Conservation (phyloP, 352 stramenopile species). For the Globisporangium recalcitrans region DNA sequence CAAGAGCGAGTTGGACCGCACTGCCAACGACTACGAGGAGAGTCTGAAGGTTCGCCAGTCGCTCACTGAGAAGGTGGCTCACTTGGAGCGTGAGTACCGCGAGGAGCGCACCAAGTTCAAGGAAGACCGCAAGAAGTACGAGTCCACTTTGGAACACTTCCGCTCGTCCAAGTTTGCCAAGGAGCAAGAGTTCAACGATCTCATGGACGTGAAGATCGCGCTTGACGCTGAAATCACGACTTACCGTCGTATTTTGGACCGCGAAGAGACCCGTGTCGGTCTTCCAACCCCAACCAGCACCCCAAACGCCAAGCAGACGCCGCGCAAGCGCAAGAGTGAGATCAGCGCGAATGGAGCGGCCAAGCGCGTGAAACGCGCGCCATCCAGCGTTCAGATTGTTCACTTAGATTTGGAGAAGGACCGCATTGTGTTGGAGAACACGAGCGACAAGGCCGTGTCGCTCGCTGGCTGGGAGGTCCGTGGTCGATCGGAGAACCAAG, state of each 20-base stretch:
- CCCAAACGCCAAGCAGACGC: slow-evolving; percentile 26
- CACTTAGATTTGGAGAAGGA: slow-evolving; percentile 71
- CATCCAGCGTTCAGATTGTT: slow-evolving; percentile 46
- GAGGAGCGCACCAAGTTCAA: slow-evolving; percentile 72
- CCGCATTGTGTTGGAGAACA: slow-evolving; percentile 71
- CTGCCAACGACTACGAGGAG: slow-evolving; percentile 76
- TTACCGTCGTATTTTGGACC: slow-evolving; percentile 78
- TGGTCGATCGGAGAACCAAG: slow-evolving; percentile 48
- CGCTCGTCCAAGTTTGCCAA: slow-evolving; percentile 66
- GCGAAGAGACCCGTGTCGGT: slow-evolving; percentile 65
- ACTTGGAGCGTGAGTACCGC: slow-evolving; percentile 73
- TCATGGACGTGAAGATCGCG: slow-evolving; percentile 86
- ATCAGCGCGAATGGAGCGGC: slow-evolving; percentile 10
- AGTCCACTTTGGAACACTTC: slow-evolving; percentile 62
- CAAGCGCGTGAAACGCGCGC: slow-evolving; percentile 48
- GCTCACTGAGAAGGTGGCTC: slow-evolving; percentile 76
- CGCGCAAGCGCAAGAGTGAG: slow-evolving; percentile 69
- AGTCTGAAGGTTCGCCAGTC: slow-evolving; percentile 65
- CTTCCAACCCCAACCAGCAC: slow-evolving; percentile 48
- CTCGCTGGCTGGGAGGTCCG: slow-evolving; percentile 67
- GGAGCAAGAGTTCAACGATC: slow-evolving; percentile 80
- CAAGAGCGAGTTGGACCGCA: slow-evolving; percentile 72
- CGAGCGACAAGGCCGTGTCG: slow-evolving; percentile 47
- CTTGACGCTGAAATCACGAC: slow-evolving; percentile 74
- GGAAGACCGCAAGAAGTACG: slow-evolving; percentile 72